Evolutionary conservation across 2,329 filamentous ascomycete genomes (phyloP).

Genomic region (Sordariomycetes sp.): DNA sequence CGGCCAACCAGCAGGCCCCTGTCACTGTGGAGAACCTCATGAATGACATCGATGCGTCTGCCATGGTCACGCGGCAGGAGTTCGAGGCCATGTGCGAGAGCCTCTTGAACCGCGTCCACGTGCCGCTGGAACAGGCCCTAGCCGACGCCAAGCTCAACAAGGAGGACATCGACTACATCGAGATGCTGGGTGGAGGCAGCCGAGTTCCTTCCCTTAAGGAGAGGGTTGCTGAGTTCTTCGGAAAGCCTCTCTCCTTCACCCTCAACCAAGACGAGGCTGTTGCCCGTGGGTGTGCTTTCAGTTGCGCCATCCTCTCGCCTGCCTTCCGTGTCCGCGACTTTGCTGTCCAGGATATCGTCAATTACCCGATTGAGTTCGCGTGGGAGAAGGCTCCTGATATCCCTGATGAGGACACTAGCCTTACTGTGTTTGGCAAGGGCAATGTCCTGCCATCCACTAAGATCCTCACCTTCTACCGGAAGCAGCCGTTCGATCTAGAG

Average conservation of each 20-base stretch:
- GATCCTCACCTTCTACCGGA: slow-evolving; percentile 98
- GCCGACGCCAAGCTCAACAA: slow-evolving; percentile 82
- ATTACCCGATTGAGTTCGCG: slow-evolving; percentile 95
- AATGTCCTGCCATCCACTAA: slow-evolving; percentile 97
- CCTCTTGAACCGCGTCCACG: slow-evolving; percentile 58
- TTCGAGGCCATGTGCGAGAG: slow-evolving; percentile 85
- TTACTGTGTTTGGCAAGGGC: slow-evolving; percentile 95
- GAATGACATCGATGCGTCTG: slow-evolving; percentile 87
- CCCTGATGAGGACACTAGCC: slow-evolving; percentile 91
- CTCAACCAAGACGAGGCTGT: slow-evolving; percentile 97
- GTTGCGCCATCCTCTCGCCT: slow-evolving; percentile 92
- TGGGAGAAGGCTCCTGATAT: slow-evolving; percentile 99
- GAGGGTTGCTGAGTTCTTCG: slow-evolving; percentile 78
- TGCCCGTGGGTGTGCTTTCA: slow-evolving; percentile 90
- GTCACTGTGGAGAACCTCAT: slow-evolving; percentile 97
- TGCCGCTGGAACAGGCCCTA: slow-evolving; percentile 79
- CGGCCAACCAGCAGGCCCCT: slow-evolving; percentile 83
- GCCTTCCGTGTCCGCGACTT: slow-evolving; percentile 99
- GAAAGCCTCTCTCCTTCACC: slow-evolving; percentile 86
- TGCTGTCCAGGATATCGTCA: slow-evolving; percentile 91
- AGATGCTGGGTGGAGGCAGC: slow-evolving; percentile 88
- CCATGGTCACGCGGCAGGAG: slow-evolving; percentile 86
- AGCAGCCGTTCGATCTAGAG: slow-evolving; percentile 93
- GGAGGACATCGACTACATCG: slow-evolving; percentile 86
- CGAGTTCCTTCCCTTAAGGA: slow-evolving; percentile 91